Evolutionary conservation across 1,284 basidiomycete species (phyloP).

Genomic region (Sporisorium scitamineum): DNA sequence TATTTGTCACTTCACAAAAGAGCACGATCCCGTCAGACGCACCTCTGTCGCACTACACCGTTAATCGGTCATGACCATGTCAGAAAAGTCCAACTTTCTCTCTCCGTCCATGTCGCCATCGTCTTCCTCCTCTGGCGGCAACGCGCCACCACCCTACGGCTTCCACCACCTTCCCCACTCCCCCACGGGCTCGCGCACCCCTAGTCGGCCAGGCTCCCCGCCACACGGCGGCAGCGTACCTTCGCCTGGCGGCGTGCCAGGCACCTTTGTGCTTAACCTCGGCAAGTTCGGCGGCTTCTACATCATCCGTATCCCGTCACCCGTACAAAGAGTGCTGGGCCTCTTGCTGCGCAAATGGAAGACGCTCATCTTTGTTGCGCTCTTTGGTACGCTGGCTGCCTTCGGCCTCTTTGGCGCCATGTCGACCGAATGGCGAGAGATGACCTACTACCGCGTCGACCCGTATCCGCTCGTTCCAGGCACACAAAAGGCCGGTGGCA

Average conservation of each 20-base stretch:
- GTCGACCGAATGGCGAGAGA: slow-evolving; percentile 68
- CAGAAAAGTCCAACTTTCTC: slow-evolving; percentile 53
- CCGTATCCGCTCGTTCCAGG: slow-evolving; percentile 60
- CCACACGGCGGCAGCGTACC: slow-evolving; percentile 61
- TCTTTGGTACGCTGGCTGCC: slow-evolving; percentile 58
- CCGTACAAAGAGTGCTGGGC: slow-evolving; percentile 50
- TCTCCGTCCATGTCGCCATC: slow-evolving; percentile 59
- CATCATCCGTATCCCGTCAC: slow-evolving; percentile 54
- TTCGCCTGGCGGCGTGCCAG: slow-evolving; percentile 47
- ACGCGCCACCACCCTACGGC: slow-evolving; percentile 62
- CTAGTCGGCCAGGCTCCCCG: slow-evolving; percentile 57
- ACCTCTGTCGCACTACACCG: neutral
- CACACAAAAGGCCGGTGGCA: slow-evolving; percentile 21
- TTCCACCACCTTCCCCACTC: slow-evolving; percentile 62
- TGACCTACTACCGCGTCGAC: slow-evolving; percentile 68
- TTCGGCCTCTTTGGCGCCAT: slow-evolving; percentile 64
- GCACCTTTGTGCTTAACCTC: slow-evolving; percentile 60
- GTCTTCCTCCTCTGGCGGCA: slow-evolving; percentile 56
- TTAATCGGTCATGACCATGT: slow-evolving; percentile 37
- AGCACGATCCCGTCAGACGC: too few relatives aligned
- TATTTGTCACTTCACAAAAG: neutral
- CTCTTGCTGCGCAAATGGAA: slow-evolving; percentile 64
- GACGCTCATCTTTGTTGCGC: slow-evolving; percentile 59
- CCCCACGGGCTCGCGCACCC: slow-evolving; percentile 53
- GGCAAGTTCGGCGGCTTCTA: slow-evolving; percentile 63